Evolutionary conservation across 164 flowering plant species (phyloP).

Genomic region (Kalanchoe fedtschenkoi): DNA sequence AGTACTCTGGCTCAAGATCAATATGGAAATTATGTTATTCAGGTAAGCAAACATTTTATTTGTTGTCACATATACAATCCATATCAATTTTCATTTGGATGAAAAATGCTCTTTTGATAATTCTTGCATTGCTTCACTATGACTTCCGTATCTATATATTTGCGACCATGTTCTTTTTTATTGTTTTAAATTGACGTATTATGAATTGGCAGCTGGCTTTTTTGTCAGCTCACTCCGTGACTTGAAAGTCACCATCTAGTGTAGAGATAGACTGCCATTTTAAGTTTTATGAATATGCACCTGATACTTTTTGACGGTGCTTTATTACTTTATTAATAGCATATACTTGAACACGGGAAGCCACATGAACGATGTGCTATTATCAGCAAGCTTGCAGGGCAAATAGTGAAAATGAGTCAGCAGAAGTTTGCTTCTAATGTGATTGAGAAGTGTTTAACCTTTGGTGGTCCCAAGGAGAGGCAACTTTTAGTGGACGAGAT

Average conservation of each 20-base stretch:
- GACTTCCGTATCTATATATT: no score
- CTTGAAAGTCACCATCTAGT: no score
- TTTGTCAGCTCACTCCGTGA: no score
- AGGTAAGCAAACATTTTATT: slow-evolving; percentile 33
- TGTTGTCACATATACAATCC: no score
- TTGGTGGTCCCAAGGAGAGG: slow-evolving; percentile 65
- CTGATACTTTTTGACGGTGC: neutral
- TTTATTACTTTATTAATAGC: slow-evolving; percentile 29
- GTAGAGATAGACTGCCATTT: no score
- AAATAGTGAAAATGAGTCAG: slow-evolving; percentile 87
- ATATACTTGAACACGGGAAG: slow-evolving; percentile 75
- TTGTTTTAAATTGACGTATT: no score
- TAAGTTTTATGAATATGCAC: neutral
- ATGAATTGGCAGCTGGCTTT: no score
- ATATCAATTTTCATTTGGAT: no score
- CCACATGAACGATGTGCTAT: slow-evolving; percentile 65
- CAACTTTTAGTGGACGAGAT: slow-evolving; percentile 75
- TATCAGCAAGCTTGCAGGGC: slow-evolving; percentile 72
- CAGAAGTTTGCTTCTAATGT: slow-evolving; percentile 97
- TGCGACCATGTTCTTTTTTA: no score
- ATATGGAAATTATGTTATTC: slow-evolving; percentile 93
- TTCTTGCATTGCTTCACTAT: no score
- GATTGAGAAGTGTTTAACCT: slow-evolving; percentile 79
- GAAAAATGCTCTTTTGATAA: no score
- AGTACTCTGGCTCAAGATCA: slow-evolving; percentile 78